phyloP scores from a whole-genome alignment of 2,329 filamentous ascomycete genomes.

The Alternaria sp. region DNA sequence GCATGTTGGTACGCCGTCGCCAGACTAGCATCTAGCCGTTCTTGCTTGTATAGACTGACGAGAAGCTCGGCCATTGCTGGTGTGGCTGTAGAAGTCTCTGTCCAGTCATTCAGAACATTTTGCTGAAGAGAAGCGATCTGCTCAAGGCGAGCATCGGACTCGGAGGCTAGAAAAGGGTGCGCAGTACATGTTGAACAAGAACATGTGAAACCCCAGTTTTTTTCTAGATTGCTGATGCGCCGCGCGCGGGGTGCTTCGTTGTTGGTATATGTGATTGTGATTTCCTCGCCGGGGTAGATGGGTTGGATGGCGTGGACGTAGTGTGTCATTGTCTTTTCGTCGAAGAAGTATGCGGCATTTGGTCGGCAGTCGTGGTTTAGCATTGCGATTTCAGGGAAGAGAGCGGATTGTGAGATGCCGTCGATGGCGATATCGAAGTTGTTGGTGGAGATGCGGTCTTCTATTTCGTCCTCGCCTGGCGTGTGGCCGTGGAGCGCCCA shows the following conservation, averaged over 20 bases:
- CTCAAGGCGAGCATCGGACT: constrained; percentile 49
- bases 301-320: constrained; percentile 52
- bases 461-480: constrained; percentile 42
- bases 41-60: constrained; percentile 49
- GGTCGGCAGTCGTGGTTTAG: constrained; percentile 51
- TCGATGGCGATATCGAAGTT: constrained; percentile 45
- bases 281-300: constrained; percentile 53
- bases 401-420: constrained; percentile 33
- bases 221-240: constrained; percentile 44
- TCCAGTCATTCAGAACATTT: constrained; percentile 43
- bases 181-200: constrained; percentile 51
- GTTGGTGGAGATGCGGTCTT: constrained; percentile 50
- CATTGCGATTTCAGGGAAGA: constrained; percentile 50
- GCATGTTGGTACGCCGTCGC: constrained; percentile 52
- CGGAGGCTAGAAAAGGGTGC: constrained; percentile 30
- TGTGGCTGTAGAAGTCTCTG: constrained; percentile 32
- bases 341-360: constrained; percentile 55
- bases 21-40: constrained; percentile 50
- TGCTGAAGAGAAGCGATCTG: constrained; percentile 44
- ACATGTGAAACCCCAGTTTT: constrained; percentile 55
- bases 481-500: constrained; percentile 43
- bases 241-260: constrained; percentile 43
- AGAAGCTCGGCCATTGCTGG: constrained; percentile 48
- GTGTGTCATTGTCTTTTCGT: constrained; percentile 51
- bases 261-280: constrained; percentile 56